Conservation (phyloP, 139 green algal species). For the Pleodorina starrii region DNA sequence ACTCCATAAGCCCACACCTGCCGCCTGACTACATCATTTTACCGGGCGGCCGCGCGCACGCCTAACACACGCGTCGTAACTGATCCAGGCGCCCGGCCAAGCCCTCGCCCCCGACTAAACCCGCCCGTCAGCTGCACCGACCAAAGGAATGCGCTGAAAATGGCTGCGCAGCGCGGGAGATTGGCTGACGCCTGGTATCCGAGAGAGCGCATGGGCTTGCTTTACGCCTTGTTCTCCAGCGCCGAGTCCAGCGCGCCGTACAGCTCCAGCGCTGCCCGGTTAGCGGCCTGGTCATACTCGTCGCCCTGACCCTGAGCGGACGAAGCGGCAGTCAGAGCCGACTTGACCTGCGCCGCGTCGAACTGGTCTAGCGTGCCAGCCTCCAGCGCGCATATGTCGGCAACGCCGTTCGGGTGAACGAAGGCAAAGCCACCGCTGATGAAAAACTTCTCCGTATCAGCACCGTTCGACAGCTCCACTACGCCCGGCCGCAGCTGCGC, state of each 20-base stretch:
- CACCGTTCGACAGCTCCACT: slow-evolving; percentile 67
- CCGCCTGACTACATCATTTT: no score
- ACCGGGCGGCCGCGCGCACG: no score
- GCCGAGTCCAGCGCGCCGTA: slow-evolving; percentile 68
- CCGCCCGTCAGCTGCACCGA: no score
- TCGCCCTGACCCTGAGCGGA: slow-evolving; percentile 58
- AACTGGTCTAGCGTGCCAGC: slow-evolving; percentile 67
- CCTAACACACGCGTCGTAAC: no score
- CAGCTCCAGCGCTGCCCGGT: slow-evolving; percentile 69
- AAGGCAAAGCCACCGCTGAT: slow-evolving; percentile 74
- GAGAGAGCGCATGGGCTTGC: no score
- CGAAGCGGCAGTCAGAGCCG: slow-evolving; percentile 54
- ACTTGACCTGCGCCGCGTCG: slow-evolving; percentile 70
- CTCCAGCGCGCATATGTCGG: slow-evolving; percentile 73
- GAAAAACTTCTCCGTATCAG: slow-evolving; percentile 74
- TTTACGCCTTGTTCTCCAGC: slow-evolving; percentile 67
- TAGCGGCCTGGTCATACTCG: slow-evolving; percentile 70
- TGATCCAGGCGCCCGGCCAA: no score
- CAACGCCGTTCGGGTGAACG: slow-evolving; percentile 71
- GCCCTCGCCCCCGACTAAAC: no score
- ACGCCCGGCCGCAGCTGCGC: slow-evolving; percentile 71
- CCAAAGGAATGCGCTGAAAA: no score
- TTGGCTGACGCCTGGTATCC: no score
- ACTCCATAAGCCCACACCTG: no score
- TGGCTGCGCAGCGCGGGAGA: no score